Conservation (phyloP, 1,284 basidiomycete genomes). For the Moesziomyces sp. region DNA sequence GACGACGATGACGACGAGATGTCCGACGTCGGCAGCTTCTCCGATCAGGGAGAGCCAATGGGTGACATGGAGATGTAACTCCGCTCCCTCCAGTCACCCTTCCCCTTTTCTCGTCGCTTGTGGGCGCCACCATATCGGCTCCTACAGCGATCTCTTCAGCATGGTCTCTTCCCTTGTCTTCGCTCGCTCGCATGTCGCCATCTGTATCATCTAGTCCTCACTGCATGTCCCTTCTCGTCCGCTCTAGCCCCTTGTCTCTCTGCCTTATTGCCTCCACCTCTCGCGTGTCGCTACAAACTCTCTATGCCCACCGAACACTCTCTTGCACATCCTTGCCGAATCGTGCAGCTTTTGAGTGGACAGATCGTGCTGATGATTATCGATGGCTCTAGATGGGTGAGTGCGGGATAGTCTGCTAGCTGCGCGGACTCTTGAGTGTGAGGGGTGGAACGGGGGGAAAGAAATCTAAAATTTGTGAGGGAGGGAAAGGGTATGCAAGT, state of each 20-base stretch:
- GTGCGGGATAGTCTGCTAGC: too few relatives aligned
- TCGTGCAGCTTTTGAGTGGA: too few relatives aligned
- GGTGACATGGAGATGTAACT: conserved; percentile 56
- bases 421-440: too few relatives aligned
- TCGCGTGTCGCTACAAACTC: background rate
- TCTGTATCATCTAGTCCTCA: conserved; percentile 22
- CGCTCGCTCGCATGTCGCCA: conserved; percentile 6
- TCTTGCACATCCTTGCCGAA: too few relatives aligned
- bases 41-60: conserved; percentile 43
- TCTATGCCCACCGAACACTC: too few relatives aligned
- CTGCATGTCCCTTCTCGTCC: conserved; percentile 10
- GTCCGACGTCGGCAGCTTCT: conserved; percentile 64
- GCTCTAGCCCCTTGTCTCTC: background rate
- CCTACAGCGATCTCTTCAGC: background rate
- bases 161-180: background rate
- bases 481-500: background rate
- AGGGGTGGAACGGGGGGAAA: too few relatives aligned
- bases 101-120: background rate
- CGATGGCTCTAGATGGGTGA: too few relatives aligned
- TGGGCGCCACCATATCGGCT: background rate
- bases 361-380: too few relatives aligned
- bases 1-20: conserved; percentile 60
- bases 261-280: background rate
- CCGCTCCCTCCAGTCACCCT: background rate
- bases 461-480: too few relatives aligned